Conservation (phyloP, 23 red algal species). For the Gracilaria gracilis region DNA sequence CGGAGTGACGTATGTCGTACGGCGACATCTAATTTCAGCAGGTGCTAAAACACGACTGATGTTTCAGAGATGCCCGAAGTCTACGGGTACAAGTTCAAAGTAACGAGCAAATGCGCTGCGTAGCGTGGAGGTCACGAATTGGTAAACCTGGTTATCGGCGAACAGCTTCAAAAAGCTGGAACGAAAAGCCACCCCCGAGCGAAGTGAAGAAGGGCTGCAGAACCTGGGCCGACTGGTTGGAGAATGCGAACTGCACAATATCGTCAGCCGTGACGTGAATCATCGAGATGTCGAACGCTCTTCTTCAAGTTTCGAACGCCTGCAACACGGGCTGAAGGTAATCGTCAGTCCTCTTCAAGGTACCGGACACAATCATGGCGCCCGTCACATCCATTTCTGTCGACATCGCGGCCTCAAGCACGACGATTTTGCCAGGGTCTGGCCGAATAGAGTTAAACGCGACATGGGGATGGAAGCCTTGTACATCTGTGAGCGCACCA, state of each 20-base stretch:
- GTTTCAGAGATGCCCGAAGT: neutral
- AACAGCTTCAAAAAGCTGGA: neutral
- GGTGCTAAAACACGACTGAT: neutral
- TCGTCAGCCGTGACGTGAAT: conserved; percentile 9
- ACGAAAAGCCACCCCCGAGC: neutral
- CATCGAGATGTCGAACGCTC: neutral
- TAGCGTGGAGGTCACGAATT: neutral
- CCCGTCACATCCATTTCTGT: neutral
- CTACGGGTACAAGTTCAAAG: too few relatives aligned
- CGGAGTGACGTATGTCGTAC: too few relatives aligned
- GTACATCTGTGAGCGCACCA: conserved; percentile 5
- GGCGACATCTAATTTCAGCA: neutral
- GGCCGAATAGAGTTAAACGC: neutral
- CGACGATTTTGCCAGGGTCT: neutral
- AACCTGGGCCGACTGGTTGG: conserved; percentile 7
- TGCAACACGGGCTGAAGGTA: neutral
- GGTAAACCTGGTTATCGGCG: neutral
- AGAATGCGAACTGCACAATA: conserved; percentile 1
- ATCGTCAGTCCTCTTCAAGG: neutral
- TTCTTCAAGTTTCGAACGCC: neutral
- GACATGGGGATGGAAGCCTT: neutral
- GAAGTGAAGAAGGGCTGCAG: conserved; percentile 13
- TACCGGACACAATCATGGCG: neutral
- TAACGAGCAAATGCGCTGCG: neutral
- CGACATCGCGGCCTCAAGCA: conserved; percentile 5